Conservation (phyloP, 768 basidiomycete genomes). For the Russula earlei region DNA sequence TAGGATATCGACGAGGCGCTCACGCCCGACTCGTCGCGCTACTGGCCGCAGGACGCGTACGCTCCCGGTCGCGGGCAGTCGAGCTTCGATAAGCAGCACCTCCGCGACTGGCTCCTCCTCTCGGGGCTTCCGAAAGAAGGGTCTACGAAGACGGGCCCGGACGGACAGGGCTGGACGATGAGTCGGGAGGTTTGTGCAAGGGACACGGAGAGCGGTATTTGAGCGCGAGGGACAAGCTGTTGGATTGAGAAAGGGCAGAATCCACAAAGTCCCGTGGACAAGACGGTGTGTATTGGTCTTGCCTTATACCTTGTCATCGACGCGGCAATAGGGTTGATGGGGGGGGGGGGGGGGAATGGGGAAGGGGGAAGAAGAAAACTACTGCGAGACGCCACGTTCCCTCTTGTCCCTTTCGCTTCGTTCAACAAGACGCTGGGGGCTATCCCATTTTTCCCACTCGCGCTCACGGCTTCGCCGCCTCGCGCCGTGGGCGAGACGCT, state of each 20-base stretch:
- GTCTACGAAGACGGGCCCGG: slow-evolving; percentile 66
- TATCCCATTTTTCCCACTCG: no score
- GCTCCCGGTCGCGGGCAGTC: slow-evolving; percentile 65
- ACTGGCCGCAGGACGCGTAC: slow-evolving; percentile 82
- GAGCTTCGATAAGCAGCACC: slow-evolving; percentile 95
- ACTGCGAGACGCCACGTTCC: no score
- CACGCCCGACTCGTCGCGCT: slow-evolving; percentile 94
- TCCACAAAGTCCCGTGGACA: not conserved
- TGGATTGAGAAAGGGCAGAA: not conserved
- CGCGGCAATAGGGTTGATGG: no score
- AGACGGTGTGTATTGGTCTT: not conserved
- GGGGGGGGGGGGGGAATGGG: no score
- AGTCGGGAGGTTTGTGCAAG: slow-evolving; percentile 64
- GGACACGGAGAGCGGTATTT: slow-evolving; percentile 71
- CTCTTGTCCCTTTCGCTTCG: no score
- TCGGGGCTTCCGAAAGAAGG: slow-evolving; percentile 66
- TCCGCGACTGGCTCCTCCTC: slow-evolving; percentile 82
- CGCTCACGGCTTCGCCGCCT: no score
- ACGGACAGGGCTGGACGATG: slow-evolving; percentile 71
- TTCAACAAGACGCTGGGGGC: no score
- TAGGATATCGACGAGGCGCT: slow-evolving; percentile 97
- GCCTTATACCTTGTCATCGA: no score
- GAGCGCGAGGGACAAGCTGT: slow-evolving; percentile 59
- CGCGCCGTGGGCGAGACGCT: not conserved
- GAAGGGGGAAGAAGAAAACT: no score